Evolutionary conservation across 345 rosid species (phyloP), one percentile per base, ranked within the genome.

Genomic region (Citrus reticulata): DNA sequence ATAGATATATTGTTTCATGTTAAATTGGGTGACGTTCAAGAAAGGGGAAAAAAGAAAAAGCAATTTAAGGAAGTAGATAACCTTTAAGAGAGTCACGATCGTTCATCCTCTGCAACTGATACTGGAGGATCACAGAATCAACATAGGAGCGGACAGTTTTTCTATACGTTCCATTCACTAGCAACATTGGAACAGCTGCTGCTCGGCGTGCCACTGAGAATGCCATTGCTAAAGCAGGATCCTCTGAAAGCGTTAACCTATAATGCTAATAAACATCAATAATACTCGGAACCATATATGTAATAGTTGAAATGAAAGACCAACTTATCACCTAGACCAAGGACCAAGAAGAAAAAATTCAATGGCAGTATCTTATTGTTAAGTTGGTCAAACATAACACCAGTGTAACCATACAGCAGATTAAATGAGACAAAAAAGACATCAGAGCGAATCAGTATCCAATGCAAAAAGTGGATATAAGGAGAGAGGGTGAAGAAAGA

Each of bases 221-320:
- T 68, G 98, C 99, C 99, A 96, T 96, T 79, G 98, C 98, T 79
- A 96, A 83, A 73, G 99, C 97, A 86, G 95, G 95, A 88, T 96
- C 99, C 86, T 96, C 99, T 13, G 99, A 91, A 78, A 94, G 98
- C 32, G 96, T 81, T 78, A 94, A 84, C 91, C 99, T 96, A 82
- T 70, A 87, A 30, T 68, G 55, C n/a, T 74, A 71, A 80, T 81
- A 71, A 73, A 19, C 58, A 34, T 84, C 74, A 76, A 17, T 24
- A 58, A 40, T 80, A 76, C 77, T 81, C 46, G 29, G 9, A 73
- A 55, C 49, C 27, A 72, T 49, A 34, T 2, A 79, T 16, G 5
- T 46, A 46, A 37, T 66, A 73, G 69, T 70, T 70, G 42, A 69
- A 72, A 73, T 49, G 40, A 60, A 61, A 37, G 58, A 75, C 42